Evolutionary conservation across 2,329 filamentous ascomycete species (phyloP).

Genomic region (Pseudocercospora musae): DNA sequence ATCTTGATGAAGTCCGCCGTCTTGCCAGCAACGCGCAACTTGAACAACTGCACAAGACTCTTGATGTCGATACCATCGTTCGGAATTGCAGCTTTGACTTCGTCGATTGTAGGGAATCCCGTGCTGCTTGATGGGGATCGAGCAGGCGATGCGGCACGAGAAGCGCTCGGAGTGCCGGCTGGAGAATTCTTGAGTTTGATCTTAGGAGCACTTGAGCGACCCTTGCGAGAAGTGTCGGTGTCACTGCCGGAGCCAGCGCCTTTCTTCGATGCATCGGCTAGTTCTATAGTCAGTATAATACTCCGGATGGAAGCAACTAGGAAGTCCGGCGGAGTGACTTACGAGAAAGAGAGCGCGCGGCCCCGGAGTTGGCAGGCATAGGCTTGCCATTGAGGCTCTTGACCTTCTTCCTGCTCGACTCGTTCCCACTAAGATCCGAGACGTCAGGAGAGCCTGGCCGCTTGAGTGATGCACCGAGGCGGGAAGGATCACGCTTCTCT

Average conservation of each 20-base stretch:
- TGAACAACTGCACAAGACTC: slow-evolving; percentile 42
- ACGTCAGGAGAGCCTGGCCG: slow-evolving; percentile 80
- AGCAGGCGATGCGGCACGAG: slow-evolving; percentile 30
- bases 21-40: slow-evolving; percentile 38
- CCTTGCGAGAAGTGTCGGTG: slow-evolving; percentile 65
- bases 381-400: slow-evolving; percentile 41
- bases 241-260: slow-evolving; percentile 62
- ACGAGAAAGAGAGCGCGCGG: slow-evolving; percentile 25
- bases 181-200: slow-evolving; percentile 54
- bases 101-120: slow-evolving; percentile 42
- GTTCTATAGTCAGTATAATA: slow-evolving; percentile 12
- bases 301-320: not conserved
- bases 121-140: slow-evolving; percentile 13
- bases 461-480: slow-evolving; percentile 61
- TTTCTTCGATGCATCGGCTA: slow-evolving; percentile 3
- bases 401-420: slow-evolving; percentile 74
- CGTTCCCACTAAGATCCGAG: slow-evolving; percentile 88
- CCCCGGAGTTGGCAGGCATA: slow-evolving; percentile 29
- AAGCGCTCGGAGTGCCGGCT: slow-evolving; percentile 32
- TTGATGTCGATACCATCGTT: slow-evolving; percentile 43
- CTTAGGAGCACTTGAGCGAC: slow-evolving; percentile 47
- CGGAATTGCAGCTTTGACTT: slow-evolving; percentile 46
- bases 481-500: slow-evolving; percentile 51
- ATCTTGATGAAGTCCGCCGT: slow-evolving; percentile 43
- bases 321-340: not conserved